phyloP scores from a whole-genome alignment of 139 green algal genomes.

The Spirogloea muscicola region DNA sequence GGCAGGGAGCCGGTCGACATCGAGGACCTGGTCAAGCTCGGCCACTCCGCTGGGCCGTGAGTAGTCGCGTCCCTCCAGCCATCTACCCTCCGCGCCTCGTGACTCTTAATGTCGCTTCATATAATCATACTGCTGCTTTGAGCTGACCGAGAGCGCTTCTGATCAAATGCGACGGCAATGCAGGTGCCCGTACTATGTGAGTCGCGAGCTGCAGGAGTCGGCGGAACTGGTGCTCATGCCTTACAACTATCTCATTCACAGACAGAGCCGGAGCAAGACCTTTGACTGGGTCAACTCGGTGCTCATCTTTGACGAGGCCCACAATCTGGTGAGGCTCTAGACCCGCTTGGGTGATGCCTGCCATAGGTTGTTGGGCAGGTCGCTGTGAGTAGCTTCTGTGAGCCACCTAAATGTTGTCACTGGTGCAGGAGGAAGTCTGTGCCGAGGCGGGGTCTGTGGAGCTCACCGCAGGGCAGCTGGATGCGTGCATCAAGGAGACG shows the following conservation, averaged over 20 bases:
- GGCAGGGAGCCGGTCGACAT: conserved; percentile 65
- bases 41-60: conserved; percentile 26
- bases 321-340: conserved; percentile 81
- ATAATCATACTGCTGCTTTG: too few species aligned
- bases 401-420: too few species aligned
- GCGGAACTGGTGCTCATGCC: conserved; percentile 89
- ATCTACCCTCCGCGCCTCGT: too few species aligned
- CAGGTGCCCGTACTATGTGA: conserved; percentile 77
- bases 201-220: conserved; percentile 53
- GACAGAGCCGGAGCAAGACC: conserved; percentile 30
- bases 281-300: conserved; percentile 70
- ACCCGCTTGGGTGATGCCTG: too few species aligned
- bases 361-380: too few species aligned
- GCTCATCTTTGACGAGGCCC: conserved; percentile 93
- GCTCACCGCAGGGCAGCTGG: conserved; percentile 47
- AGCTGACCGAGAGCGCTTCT: too few species aligned
- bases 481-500: conserved; percentile 3
- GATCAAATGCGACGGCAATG: too few species aligned
- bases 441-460: conserved; percentile 81
- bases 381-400: too few species aligned
- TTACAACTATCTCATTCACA: conserved; percentile 86
- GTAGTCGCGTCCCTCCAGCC: too few species aligned
- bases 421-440: conserved; percentile 65
- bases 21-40: conserved; percentile 79
- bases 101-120: too few species aligned